Base-by-base conservation (phyloP, 73 alveolate species). In the Symbiodinium pilosum region DNA sequence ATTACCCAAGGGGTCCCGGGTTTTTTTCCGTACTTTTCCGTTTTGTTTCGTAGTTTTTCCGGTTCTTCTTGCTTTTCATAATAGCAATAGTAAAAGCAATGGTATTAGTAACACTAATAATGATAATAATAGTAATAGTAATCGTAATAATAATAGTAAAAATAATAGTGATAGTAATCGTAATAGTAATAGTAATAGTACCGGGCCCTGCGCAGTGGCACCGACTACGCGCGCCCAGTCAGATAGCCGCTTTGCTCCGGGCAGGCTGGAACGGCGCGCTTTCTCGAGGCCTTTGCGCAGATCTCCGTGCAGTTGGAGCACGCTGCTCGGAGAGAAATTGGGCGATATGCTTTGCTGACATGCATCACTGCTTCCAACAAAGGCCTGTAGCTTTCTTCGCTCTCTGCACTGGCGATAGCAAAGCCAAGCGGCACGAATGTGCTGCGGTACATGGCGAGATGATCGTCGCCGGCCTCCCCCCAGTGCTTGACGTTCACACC, bases 401-500 rank as follows among this genome's bases (percentile, higher is more conserved):
- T 40, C n/a, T 86, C 94, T 5, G 12, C 52, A 30, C 34, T 43
- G 40, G 94, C 54, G 3, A 86, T 52, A 40, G 84, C 94, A 52
- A 86, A 86, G 16, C 56, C 94, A 36, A 86, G 11, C 40, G 94
- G 94, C 14, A 86, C 26, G 56, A 14, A 86, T 8, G 32, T 47
- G 56, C 83, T 18, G 75, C 94, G 52, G 54, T n/a, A 54, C 39
- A 56, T 84, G 39, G 38, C 56, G 39, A 28, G 42, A 32, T n/a
- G 41, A 18, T 18, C 56, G 41, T n/a, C 51, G 41, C 83, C 43
- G 6, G 83, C 83, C 30, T 24, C 40, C 24, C 56, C 83, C 84
- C 83, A 86, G 32, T 47, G 83, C 84, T 86, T 86, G 83, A 86
- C 93, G 56, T 86, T 86, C 54, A 47, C 38, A 30, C 93, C 93